Conservation (phyloP, 331 rosid genomes). For the Phaseolus coccineus region DNA sequence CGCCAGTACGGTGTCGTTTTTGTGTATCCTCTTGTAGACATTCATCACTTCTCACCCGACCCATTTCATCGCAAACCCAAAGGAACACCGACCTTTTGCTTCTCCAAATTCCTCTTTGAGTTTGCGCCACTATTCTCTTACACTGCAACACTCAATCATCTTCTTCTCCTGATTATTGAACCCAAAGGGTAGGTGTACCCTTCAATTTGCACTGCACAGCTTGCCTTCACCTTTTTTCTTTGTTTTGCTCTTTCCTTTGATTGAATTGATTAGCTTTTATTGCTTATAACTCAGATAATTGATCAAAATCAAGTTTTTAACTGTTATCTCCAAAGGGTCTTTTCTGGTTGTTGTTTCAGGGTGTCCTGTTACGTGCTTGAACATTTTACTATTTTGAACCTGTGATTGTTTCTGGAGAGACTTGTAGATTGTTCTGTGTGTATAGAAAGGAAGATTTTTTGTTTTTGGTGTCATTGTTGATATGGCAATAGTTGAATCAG, state of each 20-base stretch:
- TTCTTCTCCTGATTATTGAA: constrained; percentile 10
- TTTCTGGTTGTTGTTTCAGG: constrained; percentile 34
- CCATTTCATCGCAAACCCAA: neutral
- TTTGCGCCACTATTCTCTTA: constrained; percentile 7
- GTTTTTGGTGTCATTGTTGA: neutral
- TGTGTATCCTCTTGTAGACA: neutral
- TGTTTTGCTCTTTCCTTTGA: neutral
- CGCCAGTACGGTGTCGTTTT: neutral
- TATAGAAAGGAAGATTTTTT: neutral
- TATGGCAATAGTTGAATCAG: constrained; percentile 80
- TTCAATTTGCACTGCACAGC: neutral
- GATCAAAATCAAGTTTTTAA: constrained; percentile 1
- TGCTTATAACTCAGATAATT: neutral
- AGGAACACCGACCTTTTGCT: neutral
- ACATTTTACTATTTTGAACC: neutral
- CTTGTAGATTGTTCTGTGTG: neutral
- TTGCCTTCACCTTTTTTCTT: neutral
- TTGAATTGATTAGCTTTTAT: constrained; percentile 21
- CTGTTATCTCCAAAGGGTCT: constrained; percentile 34
- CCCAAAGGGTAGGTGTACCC: neutral
- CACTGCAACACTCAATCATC: neutral
- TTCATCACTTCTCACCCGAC: neutral
- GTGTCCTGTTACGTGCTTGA: constrained; percentile 26
- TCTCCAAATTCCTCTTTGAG: neutral
- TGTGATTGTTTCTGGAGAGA: neutral